Percentiles rank a stretch among this genome's conserved stretches.
phyloP scores from a whole-genome alignment of 2,329 filamentous ascomycete genomes.

The Beauveria asiatica region DNA sequence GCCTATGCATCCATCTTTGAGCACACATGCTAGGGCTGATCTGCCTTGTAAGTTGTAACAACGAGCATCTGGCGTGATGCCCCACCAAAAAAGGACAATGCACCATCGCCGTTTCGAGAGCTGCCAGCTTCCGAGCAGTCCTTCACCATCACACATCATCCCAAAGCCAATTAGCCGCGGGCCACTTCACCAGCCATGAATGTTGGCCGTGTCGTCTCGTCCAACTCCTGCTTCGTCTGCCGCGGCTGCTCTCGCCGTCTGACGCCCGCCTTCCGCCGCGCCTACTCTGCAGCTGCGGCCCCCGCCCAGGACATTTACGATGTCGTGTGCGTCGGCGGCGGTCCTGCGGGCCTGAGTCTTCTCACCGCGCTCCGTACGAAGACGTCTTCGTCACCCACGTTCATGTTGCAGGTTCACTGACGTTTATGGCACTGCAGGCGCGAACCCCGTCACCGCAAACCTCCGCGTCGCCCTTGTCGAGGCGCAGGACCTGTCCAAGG shows the following conservation, averaged over 20 bases:
- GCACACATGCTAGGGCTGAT: background rate
- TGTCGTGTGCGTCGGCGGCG: slow-evolving; percentile 84
- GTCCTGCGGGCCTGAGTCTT: slow-evolving; percentile 79
- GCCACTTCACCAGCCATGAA: slow-evolving; percentile 16
- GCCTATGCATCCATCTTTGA: background rate
- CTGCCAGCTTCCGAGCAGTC: background rate
- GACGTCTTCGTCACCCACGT: background rate
- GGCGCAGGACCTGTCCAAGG: slow-evolving; percentile 70
- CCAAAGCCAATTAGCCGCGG: background rate
- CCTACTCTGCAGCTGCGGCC: slow-evolving; percentile 31
- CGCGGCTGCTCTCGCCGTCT: slow-evolving; percentile 35
- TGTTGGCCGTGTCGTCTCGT: slow-evolving; percentile 18
- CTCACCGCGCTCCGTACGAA: slow-evolving; percentile 65
- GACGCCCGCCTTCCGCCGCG: slow-evolving; percentile 27
- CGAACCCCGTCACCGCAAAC: slow-evolving; percentile 64
- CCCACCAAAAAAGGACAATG: slow-evolving; percentile 1
- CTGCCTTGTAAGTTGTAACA: background rate
- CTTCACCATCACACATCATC: background rate
- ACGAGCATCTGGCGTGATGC: background rate
- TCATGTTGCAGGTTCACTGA: no score
- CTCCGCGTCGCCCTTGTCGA: slow-evolving; percentile 86
- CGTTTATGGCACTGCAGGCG: slow-evolving; percentile 40
- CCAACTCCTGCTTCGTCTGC: slow-evolving; percentile 33
- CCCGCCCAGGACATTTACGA: slow-evolving; percentile 69
- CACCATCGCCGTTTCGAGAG: background rate